Percentiles rank a stretch among this genome's conserved stretches.
phyloP scores from a whole-genome alignment of 306 rosid species.

The Alnus rubra region DNA sequence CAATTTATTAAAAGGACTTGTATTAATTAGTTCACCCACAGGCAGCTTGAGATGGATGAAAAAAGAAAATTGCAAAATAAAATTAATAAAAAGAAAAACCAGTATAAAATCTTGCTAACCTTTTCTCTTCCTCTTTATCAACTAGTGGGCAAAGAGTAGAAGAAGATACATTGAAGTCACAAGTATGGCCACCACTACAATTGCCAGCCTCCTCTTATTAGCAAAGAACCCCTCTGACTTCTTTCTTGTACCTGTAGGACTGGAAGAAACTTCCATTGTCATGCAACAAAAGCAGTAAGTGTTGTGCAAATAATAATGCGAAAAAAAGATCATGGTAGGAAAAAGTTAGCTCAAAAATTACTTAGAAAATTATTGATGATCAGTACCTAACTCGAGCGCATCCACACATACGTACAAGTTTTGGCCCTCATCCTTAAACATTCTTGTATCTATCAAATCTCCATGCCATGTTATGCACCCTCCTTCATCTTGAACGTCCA shows the following conservation, averaged over 20 bases:
- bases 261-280: background rate
- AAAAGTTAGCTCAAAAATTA: no score
- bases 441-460: background rate
- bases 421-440: background rate
- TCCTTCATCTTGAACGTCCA: background rate
- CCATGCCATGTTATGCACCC: background rate
- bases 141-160: background rate
- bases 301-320: no score
- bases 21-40: no score
- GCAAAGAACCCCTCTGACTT: background rate
- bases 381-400: background rate
- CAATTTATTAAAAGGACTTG: background rate
- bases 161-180: background rate
- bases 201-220: background rate
- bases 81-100: background rate
- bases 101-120: background rate
- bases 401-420: slow-evolving; percentile 1
- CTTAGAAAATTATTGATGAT: no score
- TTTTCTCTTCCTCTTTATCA: background rate
- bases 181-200: background rate
- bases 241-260: background rate
- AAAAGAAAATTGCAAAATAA: background rate
- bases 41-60: background rate
- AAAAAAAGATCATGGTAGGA: no score
- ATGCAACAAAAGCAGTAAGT: no score